Base-by-base conservation (phyloP, 1,284 basidiomycete species). In the Ganoderma meredithae region DNA sequence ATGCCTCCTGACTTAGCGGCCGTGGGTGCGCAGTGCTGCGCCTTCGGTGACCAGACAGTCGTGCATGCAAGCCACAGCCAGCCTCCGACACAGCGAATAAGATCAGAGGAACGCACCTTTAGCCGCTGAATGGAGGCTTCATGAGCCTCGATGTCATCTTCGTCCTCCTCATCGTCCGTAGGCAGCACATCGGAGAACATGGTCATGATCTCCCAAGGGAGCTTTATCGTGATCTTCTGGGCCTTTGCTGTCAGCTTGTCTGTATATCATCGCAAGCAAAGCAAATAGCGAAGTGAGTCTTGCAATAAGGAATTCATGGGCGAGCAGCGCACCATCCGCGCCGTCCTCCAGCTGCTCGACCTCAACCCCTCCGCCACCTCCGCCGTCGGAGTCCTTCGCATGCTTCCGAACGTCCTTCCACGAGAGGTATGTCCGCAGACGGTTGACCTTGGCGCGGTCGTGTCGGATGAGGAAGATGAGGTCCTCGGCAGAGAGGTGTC, bases 381-480 rank as follows among this genome's bases (percentile, higher is more conserved):
- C 91, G 10, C 90, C 92, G 17, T 55, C 52, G 19, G 91, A 76
- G 62, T 91, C 95, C 76, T 98, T 98, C 8, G 96, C 96, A 73
- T 96, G 94, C 77, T 98, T 98, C 19, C 97, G 88, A 8, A 99
- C 97, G 73, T 99, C 97, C 77, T 98, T 98, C 97, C 97, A 99
- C 0, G 94, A 95, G n/a, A 99, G 86, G 77, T 98, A 99, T 12
- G 95, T 98, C 33, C 95, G 83, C 22, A 99, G 83, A 31, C 97
- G 86, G 79, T 98, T 98, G 69, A 99, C 95, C 80, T 98, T 98
- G 25, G 93, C 95, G 70, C 95, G 85, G 80, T 99, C 97, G 76
- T 98, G 94, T 10, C 97, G 91, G 76, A 99, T 63, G 62, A 63
- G 62, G 39, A 63, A 63, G 62, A 63, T 63, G 39, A 63, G 62